Evolutionary conservation across 345 rosid species (phyloP), one percentile per base, ranked within the genome.

Genomic region (Euphorbia tirucalli): DNA sequence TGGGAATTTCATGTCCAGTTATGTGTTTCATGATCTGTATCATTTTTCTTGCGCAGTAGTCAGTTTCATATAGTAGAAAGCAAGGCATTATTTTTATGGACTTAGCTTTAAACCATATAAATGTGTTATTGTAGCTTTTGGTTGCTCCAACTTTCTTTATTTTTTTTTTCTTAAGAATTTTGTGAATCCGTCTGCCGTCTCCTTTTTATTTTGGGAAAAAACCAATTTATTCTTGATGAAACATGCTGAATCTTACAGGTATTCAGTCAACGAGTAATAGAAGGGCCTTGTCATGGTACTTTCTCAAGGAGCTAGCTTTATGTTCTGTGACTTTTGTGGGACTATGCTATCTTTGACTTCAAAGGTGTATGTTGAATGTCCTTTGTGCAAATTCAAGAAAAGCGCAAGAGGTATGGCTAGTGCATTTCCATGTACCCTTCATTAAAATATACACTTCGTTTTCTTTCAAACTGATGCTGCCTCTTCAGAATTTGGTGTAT

Each of bases 251-350:
- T 37, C 41, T 37, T 37, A 37, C 41, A 37, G 41, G 3, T 32
- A 37, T 3, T 37, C 41, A 13, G 49, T 44, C 4, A 44, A 44
- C 49, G 7, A 44, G 49, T 44, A 44, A 44, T 13, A 44, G 49
- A 44, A 37, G 49, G 15, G 49, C 14, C 49, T 13, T 44, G 19
- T 41, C 59, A 83, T 80, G 89, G 81, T 75, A 18, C 66, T 16
- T 54, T 50, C 85, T 52, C 69, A 66, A 49, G 82, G 72, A 30
- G 81, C 81, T 6, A 79, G 79, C 65, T 88, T 88, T 77, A 66
- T 85, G 80, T 87, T 87, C 77, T 87, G 89, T 64, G 78, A 66
- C 46, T 66, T 79, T 30, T 87, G 92, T 62, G 89, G 92, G 63
- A 83, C 88, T 14, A 81, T 79, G 83, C 79, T 87, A 22, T 49